Base-by-base conservation (phyloP, 345 rosid species). In the Arabis hirsuta region DNA sequence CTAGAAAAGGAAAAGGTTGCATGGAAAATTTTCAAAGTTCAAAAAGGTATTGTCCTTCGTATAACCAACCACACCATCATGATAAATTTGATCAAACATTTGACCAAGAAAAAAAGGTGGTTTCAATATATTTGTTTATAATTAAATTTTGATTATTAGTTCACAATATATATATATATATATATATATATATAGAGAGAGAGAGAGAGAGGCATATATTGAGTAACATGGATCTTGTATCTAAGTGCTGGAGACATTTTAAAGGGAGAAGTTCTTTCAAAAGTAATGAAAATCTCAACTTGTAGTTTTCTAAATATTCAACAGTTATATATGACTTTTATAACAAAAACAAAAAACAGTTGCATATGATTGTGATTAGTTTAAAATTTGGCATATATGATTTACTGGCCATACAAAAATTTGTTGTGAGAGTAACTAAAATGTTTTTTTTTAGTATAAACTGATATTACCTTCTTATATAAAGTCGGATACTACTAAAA, bases 1-100 rank as follows among this genome's bases (percentile, higher is more conserved):
- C 29, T 72, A 46, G 47, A 62, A 24, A 55, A 29, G 39, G 31
- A 22, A 55, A 53, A 54, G 47, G 7, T 55, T 64, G 71, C 65
- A 55, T 65, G 56, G 47, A 64, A 64, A 32, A 1, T n/a, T 39
- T 22, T 64, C 58, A 63, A 72, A 63, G 76, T 55, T 63, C 36
- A 24, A 38, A 72, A 73, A 64, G 14, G 42, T 46, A 22, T 8
- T 55, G 71, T 64, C 65, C 55, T 71, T 27, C 27, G 26, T 45
- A 41, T 42, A 52, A 22, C 44, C 26, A 26, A 4, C 44, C 26
- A 45, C 64, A 45, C 31, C 57, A 63, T 55, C 71, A 72, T 72
- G 41, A 44, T 45, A 41, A 22, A n/a, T 5, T 54, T 55, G 41
- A 45, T 63, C 41, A 55, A 34, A 54, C 27, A 36, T 64, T 46